Evolutionary conservation across 2,329 filamentous ascomycete species (phyloP).

Genomic region (Penicillium sp.): DNA sequence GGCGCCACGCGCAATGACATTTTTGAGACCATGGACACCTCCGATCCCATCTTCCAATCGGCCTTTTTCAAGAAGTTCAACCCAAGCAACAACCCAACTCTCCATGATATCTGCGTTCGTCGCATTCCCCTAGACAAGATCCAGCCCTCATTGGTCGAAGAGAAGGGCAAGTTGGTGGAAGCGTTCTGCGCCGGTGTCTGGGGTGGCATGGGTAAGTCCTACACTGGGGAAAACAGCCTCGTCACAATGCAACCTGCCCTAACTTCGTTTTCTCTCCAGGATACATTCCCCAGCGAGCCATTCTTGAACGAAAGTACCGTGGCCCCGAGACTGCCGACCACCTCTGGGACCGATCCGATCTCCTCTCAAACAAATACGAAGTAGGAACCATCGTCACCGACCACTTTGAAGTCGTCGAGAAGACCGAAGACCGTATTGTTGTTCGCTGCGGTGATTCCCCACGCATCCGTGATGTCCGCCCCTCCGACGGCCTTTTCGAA

Average conservation of each 20-base stretch:
- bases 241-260: neutral
- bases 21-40: slow-evolving; percentile 58
- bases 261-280: slow-evolving; percentile 15
- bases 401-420: slow-evolving; percentile 70
- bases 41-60: slow-evolving; percentile 63
- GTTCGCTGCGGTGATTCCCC: slow-evolving; percentile 68
- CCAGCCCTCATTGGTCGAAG: slow-evolving; percentile 63
- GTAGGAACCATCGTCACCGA: slow-evolving; percentile 65
- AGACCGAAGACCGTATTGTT: slow-evolving; percentile 59
- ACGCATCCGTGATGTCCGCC: slow-evolving; percentile 55
- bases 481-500: slow-evolving; percentile 66
- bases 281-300: slow-evolving; percentile 56
- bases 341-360: slow-evolving; percentile 60
- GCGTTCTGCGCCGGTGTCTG: slow-evolving; percentile 68
- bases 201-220: slow-evolving; percentile 60
- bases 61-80: slow-evolving; percentile 61
- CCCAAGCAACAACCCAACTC: slow-evolving; percentile 60
- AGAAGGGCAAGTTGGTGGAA: slow-evolving; percentile 60
- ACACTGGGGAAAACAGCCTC: neutral
- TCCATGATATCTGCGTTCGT: slow-evolving; percentile 65
- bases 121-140: slow-evolving; percentile 64
- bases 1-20: slow-evolving; percentile 57
- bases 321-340: slow-evolving; percentile 57
- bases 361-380: slow-evolving; percentile 59
- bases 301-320: slow-evolving; percentile 60